Evolutionary conservation across 2,329 filamentous ascomycete genomes (phyloP).

Genomic region (Aspergillus sergii): DNA sequence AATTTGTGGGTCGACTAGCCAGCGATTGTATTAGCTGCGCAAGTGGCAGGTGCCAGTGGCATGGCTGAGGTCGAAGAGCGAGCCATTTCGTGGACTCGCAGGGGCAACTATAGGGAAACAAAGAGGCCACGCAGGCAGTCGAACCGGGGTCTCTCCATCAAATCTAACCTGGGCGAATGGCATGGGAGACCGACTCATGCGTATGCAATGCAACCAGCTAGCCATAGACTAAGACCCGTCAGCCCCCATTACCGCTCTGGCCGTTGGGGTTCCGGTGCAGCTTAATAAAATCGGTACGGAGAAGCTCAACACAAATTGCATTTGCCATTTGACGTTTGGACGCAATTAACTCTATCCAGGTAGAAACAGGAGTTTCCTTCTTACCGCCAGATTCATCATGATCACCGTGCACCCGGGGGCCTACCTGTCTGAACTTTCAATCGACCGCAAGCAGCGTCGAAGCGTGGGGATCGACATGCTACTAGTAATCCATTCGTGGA

Average conservation of each 20-base stretch:
- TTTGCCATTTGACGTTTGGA: not conserved
- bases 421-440: not conserved
- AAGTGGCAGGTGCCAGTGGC: not conserved
- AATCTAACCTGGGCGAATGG: not conserved
- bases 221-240: not conserved
- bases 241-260: not conserved
- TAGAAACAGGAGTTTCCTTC: not conserved
- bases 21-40: not conserved
- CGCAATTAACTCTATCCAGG: not conserved
- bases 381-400: not conserved
- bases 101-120: not conserved
- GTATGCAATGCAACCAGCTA: conserved; percentile 4
- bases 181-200: not conserved
- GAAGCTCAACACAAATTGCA: not conserved
- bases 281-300: not conserved
- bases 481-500: not conserved
- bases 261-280: conserved; percentile 1
- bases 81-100: not conserved
- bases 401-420: not conserved
- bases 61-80: not conserved
- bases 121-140: not conserved
- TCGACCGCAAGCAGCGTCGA: not conserved
- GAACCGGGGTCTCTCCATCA: not conserved
- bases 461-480: not conserved
- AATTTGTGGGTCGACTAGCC: not conserved